Percentiles rank a stretch among this genome's conserved stretches.
These are phyloP conservation scores for Solanum paucissectum DNA, from an alignment of 257 asterid genomes.

Conservation along the genomic window DNA sequence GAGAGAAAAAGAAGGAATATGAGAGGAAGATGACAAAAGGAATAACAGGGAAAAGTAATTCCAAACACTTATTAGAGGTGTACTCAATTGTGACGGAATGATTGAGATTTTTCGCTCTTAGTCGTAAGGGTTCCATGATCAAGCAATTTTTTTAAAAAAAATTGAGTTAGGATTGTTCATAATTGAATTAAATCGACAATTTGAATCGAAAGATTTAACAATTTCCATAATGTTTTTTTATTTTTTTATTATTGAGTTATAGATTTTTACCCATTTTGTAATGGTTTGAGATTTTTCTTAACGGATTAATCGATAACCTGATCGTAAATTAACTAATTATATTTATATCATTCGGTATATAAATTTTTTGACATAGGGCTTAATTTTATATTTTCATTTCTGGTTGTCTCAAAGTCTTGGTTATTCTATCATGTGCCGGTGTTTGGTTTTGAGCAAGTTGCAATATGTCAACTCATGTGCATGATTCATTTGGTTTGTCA, in stretches of 20 bases:
- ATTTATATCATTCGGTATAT: too few relatives aligned
- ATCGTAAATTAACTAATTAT: too few relatives aligned
- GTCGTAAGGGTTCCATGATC: accelerated
- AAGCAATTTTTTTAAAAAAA: accelerated
- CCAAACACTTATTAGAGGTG: neutral
- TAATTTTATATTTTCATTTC: too few relatives aligned
- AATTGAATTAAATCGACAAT: neutral
- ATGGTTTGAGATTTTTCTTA: too few relatives aligned
- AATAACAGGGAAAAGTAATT: neutral
- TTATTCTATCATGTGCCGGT: too few relatives aligned
- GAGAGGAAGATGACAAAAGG: neutral
- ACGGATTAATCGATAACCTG: too few relatives aligned
- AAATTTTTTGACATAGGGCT: neutral
- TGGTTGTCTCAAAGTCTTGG: too few relatives aligned
- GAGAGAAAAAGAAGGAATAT: neutral
- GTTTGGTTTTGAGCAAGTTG: neutral
- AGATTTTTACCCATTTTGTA: too few relatives aligned
- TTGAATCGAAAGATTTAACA: too few relatives aligned
- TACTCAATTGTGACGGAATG: too few relatives aligned
- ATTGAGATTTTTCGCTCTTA: accelerated
- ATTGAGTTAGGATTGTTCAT: neutral
- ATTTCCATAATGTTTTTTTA: too few relatives aligned
- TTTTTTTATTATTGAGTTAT: too few relatives aligned
- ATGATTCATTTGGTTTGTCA: neutral
- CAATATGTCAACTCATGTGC: neutral